These are phyloP conservation scores for Moricandia moricandioides DNA, from an alignment of 345 rosid genomes.

Conservation along the genomic window DNA sequence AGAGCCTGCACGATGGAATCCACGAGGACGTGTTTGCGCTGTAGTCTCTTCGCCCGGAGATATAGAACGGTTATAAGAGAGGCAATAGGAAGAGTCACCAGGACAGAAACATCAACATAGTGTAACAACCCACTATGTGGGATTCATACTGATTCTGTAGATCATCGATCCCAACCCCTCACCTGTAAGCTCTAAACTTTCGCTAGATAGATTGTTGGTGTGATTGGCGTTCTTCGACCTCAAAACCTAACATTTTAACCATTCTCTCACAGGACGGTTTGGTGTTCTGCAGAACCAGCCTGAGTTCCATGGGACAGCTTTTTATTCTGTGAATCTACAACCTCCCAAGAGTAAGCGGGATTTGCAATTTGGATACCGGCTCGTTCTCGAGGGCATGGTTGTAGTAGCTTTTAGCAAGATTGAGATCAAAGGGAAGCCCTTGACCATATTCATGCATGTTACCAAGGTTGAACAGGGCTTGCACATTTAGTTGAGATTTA, in stretches of 20 bases:
- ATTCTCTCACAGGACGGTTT: too few relatives aligned
- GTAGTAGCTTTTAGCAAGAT: constrained; percentile 90
- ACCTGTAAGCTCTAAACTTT: too few relatives aligned
- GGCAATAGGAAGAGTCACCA: constrained; percentile 67
- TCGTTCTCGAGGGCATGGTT: constrained; percentile 79
- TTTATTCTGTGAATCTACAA: constrained; percentile 76
- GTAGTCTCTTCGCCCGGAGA: constrained; percentile 53
- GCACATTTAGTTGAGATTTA: constrained; percentile 75
- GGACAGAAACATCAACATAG: constrained; percentile 49
- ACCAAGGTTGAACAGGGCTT: constrained; percentile 95
- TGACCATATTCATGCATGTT: constrained; percentile 96
- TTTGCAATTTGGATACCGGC: constrained; percentile 68
- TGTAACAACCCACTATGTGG: too few relatives aligned
- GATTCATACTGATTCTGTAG: too few relatives aligned
- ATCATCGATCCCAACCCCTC: too few relatives aligned
- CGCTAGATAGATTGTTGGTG: too few relatives aligned
- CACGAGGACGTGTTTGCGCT: constrained; percentile 45
- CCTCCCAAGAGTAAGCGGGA: constrained; percentile 70
- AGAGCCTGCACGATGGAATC: constrained; percentile 16
- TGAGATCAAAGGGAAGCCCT: constrained; percentile 85
- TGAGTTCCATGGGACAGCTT: too few relatives aligned
- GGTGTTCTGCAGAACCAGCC: too few relatives aligned
- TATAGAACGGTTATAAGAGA: constrained; percentile 64
- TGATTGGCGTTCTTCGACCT: too few relatives aligned
- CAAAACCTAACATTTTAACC: too few relatives aligned